Conservation (phyloP, 257 asterid species). For the Fraxinus americana region DNA sequence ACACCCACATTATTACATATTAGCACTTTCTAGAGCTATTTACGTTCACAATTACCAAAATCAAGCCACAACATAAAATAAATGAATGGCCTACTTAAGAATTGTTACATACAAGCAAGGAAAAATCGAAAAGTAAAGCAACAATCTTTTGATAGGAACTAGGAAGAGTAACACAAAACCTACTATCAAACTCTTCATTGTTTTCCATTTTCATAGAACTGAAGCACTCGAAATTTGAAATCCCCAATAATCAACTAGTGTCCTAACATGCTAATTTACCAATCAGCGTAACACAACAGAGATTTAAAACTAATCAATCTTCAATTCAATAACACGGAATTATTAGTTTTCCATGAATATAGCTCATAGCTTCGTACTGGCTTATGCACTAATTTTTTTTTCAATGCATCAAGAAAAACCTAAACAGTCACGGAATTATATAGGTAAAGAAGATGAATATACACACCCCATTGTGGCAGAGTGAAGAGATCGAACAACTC, state of each 20-base stretch:
- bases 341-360: background rate
- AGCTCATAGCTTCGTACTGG: background rate
- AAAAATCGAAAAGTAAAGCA: no score
- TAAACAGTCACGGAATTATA: background rate
- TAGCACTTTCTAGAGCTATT: background rate
- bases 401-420: background rate
- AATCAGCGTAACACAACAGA: background rate
- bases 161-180: background rate
- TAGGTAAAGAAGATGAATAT: background rate
- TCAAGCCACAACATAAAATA: background rate
- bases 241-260: background rate
- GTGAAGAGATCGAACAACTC: slow-evolving; percentile 14
- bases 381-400: background rate
- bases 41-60: background rate
- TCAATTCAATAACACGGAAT: background rate
- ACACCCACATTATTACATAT: background rate
- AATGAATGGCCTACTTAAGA: background rate
- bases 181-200: background rate
- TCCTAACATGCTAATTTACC: background rate
- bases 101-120: background rate
- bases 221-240: background rate
- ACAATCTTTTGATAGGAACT: background rate
- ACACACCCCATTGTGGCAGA: slow-evolving; percentile 63
- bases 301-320: background rate
- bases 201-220: background rate